These are phyloP conservation scores for Spathaspora passalidarum DNA, from an alignment of 805 yeast species.

Conservation along the genomic window DNA sequence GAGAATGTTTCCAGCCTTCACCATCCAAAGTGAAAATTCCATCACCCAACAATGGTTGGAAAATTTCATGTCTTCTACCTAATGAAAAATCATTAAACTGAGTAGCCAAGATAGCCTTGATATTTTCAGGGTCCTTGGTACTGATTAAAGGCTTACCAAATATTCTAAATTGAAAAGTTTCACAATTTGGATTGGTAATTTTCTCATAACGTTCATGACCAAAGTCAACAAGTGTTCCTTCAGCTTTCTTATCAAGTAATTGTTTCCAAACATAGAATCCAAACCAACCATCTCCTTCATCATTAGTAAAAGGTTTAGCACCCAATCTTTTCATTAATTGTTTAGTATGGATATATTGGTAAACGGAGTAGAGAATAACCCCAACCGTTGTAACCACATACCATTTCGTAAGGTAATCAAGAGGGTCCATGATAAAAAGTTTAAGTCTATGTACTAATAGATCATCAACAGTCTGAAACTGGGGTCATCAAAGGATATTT, in stretches of 20 bases:
- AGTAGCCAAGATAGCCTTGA: slow-evolving; percentile 41
- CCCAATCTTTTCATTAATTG: slow-evolving; percentile 11
- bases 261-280: slow-evolving; percentile 17
- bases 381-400: slow-evolving; percentile 7
- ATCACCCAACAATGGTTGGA: slow-evolving; percentile 38
- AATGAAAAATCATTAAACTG: slow-evolving; percentile 40
- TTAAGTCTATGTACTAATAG: too few species aligned
- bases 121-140: slow-evolving; percentile 40
- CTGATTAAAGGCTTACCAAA: slow-evolving; percentile 18
- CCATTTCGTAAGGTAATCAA: slow-evolving; percentile 10
- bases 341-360: not conserved
- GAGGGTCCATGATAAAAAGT: not conserved
- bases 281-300: slow-evolving; percentile 10
- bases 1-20: slow-evolving; percentile 41
- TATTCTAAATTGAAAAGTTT: slow-evolving; percentile 13
- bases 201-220: slow-evolving; percentile 12
- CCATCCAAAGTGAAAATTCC: slow-evolving; percentile 44
- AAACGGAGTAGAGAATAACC: slow-evolving; percentile 5
- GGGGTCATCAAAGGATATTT: not conserved
- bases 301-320: slow-evolving; percentile 8
- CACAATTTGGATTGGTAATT: slow-evolving; percentile 5
- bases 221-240: slow-evolving; percentile 20
- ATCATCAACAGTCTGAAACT: too few species aligned
- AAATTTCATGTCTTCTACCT: slow-evolving; percentile 36
- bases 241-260: slow-evolving; percentile 11